A percentile compares a stretch with the other conserved stretches of the same genome.
Conservation (phyloP, 2,329 filamentous ascomycete species). For the Neofusicoccum sp. region DNA sequence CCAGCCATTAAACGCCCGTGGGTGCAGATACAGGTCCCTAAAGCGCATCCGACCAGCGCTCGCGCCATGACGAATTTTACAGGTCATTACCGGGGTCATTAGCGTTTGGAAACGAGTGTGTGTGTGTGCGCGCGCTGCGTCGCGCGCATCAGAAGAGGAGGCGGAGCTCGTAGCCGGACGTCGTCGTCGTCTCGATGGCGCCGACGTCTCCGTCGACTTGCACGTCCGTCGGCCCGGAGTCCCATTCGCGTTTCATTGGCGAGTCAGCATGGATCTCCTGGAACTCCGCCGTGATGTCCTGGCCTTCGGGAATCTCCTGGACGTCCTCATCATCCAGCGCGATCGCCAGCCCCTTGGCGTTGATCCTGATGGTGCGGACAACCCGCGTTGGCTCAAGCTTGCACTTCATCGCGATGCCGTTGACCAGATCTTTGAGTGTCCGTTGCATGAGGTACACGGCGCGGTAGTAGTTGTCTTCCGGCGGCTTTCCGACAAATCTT, state of each 20-base stretch:
- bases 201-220: conserved; percentile 52
- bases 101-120: conserved; percentile 15
- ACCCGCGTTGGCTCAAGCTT: conserved; percentile 74
- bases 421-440: conserved; percentile 72
- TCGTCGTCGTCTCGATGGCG: conserved; percentile 46
- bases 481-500: conserved; percentile 51
- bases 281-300: conserved; percentile 79
- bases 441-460: conserved; percentile 84
- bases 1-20: conserved; percentile 18
- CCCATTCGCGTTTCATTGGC: conserved; percentile 57
- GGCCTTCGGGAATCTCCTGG: conserved; percentile 79
- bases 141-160: conserved; percentile 45
- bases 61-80: conserved; percentile 18
- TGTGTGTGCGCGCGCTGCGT: not conserved
- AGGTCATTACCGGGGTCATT: conserved; percentile 18
- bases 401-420: conserved; percentile 76
- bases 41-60: conserved; percentile 20
- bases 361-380: conserved; percentile 70
- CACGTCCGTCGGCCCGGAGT: conserved; percentile 50
- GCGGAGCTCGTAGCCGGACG: conserved; percentile 52
- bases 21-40: conserved; percentile 19
- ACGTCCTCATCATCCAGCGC: conserved; percentile 91
- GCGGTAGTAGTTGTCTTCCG: conserved; percentile 68
- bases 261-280: conserved; percentile 61
- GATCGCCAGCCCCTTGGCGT: conserved; percentile 75